These are phyloP conservation scores for Ambrosia trifida DNA, from an alignment of 129 eudicot genomes.

Conservation along the genomic window DNA sequence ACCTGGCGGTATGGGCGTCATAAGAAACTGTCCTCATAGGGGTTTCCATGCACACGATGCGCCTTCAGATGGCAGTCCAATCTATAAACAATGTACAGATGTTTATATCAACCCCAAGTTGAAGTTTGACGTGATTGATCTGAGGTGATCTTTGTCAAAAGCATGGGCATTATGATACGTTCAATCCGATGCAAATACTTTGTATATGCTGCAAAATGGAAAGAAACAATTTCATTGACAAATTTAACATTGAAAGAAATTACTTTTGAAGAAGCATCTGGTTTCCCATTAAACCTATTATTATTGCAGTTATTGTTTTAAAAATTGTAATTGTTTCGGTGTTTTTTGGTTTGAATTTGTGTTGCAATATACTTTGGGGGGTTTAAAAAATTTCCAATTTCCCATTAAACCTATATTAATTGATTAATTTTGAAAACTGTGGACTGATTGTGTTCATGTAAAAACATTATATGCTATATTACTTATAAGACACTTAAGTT, in stretches of 20 bases:
- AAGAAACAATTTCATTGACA: conserved; percentile 15
- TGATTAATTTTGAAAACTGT: too few relatives aligned
- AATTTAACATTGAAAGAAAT: neutral
- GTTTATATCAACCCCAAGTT: conserved; percentile 73
- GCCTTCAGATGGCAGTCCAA: conserved; percentile 93
- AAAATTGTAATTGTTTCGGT: neutral
- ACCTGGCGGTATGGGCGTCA: conserved; percentile 93
- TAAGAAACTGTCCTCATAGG: conserved; percentile 81
- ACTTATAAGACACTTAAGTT: too few relatives aligned
- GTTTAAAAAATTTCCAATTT: too few relatives aligned
- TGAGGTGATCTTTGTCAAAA: conserved; percentile 44
- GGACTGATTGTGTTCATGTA: too few relatives aligned
- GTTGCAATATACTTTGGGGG: too few relatives aligned
- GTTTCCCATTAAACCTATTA: conserved; percentile 5
- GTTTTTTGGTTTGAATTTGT: too few relatives aligned
- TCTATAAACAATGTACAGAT: conserved; percentile 93
- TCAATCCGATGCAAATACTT: conserved; percentile 30
- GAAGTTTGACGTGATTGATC: conserved; percentile 85
- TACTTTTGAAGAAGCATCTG: conserved; percentile 3
- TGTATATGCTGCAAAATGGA: conserved; percentile 28
- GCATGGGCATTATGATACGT: conserved; percentile 11
- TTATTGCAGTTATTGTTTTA: conserved; percentile 9
- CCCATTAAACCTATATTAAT: too few relatives aligned
- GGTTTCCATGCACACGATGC: conserved; percentile 95
- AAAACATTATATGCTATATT: too few relatives aligned